A percentile compares a stretch with the other conserved stretches of the same genome.
These are phyloP conservation scores for Afroboletus lepidellus DNA, from an alignment of 1,284 basidiomycete species.

Conservation along the genomic window DNA sequence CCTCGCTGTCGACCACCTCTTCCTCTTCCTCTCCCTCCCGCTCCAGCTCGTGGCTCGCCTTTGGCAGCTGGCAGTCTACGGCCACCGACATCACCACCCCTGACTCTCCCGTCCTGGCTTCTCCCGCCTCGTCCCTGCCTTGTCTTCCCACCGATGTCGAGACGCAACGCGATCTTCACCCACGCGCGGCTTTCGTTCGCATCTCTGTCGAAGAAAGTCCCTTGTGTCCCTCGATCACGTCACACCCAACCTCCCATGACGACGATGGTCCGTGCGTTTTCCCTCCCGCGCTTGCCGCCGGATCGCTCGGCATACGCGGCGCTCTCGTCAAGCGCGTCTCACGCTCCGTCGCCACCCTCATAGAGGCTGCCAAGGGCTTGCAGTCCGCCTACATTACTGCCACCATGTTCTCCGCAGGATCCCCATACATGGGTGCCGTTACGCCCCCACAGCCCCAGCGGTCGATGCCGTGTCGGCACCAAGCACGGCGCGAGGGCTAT, in stretches of 20 bases:
- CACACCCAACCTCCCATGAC: background rate
- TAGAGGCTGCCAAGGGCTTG: conserved; percentile 54
- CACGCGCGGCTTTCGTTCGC: conserved; percentile 28
- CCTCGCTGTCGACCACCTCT: conserved; percentile 31
- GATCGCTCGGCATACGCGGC: conserved; percentile 11
- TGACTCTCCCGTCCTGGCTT: conserved; percentile 30
- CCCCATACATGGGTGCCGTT: conserved; percentile 5
- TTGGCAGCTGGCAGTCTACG: conserved; percentile 46
- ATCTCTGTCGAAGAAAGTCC: conserved; percentile 30
- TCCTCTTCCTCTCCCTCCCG: conserved; percentile 41
- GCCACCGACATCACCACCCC: conserved; percentile 41
- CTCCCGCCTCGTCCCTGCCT: conserved; percentile 27
- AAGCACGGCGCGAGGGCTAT: conserved; percentile 42
- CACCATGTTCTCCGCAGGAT: conserved; percentile 45
- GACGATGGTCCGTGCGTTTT: background rate
- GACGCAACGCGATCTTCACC: conserved; percentile 22
- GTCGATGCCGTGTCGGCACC: conserved; percentile 14
- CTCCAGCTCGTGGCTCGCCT: conserved; percentile 57
- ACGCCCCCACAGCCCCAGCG: conserved; percentile 10
- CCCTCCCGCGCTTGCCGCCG: background rate
- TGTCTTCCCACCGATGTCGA: conserved; percentile 28
- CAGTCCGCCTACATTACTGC: conserved; percentile 56
- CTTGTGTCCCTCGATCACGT: conserved; percentile 20
- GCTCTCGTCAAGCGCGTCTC: conserved; percentile 36
- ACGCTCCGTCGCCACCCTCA: conserved; percentile 45